phyloP scores from a whole-genome alignment of 176 grass and related monocot species.

The Cenchrus americanus region DNA sequence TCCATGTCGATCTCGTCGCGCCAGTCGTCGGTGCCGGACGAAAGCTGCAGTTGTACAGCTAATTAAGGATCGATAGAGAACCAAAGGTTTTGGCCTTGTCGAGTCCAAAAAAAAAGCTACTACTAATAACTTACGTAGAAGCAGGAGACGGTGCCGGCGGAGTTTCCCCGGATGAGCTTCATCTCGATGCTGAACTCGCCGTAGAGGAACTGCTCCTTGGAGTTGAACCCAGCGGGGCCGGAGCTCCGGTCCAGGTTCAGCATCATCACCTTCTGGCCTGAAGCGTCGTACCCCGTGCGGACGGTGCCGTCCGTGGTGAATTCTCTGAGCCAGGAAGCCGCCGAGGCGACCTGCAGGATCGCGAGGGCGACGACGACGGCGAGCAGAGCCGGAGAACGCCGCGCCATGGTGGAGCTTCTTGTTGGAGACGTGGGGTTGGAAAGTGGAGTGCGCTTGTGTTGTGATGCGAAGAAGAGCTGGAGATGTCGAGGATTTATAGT shows the following conservation, averaged over 20 bases:
- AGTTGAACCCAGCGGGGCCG: constrained; percentile 17
- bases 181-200: constrained; percentile 36
- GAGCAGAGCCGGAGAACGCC: not conserved
- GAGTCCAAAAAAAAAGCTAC: not conserved
- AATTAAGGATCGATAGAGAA: not conserved
- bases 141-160: constrained; percentile 15
- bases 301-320: constrained; percentile 19
- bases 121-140: constrained; percentile 10
- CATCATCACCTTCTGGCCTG: constrained; percentile 16
- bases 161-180: constrained; percentile 4
- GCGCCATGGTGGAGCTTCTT: not conserved
- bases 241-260: constrained; percentile 31
- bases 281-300: not conserved
- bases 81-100: not conserved
- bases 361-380: not conserved
- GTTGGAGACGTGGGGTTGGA: not conserved
- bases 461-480: not conserved
- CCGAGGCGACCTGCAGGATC: not conserved
- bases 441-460: not conserved
- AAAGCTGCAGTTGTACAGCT: not conserved
- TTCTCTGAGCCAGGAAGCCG: not conserved
- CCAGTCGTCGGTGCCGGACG: not conserved
- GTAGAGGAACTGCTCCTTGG: constrained; percentile 34
- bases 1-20: constrained; percentile 36
- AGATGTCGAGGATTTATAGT: not conserved